phyloP scores from a whole-genome alignment of 2,329 filamentous ascomycete genomes.

The Scorias spongiosa region DNA sequence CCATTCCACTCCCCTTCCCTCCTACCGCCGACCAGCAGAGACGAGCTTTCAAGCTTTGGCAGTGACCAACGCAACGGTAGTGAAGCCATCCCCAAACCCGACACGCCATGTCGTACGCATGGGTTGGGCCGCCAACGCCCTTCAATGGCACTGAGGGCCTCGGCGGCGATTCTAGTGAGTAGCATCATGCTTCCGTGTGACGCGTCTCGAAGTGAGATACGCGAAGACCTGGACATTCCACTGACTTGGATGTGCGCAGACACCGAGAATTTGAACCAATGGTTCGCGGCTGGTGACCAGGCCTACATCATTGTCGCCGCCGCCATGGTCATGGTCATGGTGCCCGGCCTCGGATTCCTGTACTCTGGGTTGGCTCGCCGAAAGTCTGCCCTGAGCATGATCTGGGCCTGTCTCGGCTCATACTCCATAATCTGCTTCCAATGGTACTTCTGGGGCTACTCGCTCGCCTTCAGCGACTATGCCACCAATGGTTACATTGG shows the following conservation, averaged over 20 bases:
- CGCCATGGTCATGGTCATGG: conserved; percentile 92
- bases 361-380: conserved; percentile 95
- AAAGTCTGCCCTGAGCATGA: conserved; percentile 93
- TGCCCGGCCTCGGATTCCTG: conserved; percentile 90
- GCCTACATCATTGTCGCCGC: conserved; percentile 82
- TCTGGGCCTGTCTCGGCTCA: conserved; percentile 94
- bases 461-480: conserved; percentile 71
- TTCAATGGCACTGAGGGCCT: conserved; percentile 41
- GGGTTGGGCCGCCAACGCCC: conserved; percentile 28
- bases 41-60: no score
- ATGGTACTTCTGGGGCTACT: conserved; percentile 99
- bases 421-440: conserved; percentile 87
- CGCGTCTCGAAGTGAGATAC: no score
- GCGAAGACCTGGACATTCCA: no score
- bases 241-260: conserved; percentile 32
- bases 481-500: conserved; percentile 86
- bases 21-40: no score
- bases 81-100: no score
- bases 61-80: no score
- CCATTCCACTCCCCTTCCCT: no score
- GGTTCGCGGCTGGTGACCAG: conserved; percentile 82
- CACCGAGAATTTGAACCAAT: conserved; percentile 83
- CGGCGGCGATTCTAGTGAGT: conserved; percentile 69
- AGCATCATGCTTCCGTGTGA: not conserved
- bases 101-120: conserved; percentile 32